Evolutionary conservation across 768 basidiomycete species (phyloP).

Genomic region (Boletus vinaceobasis): DNA sequence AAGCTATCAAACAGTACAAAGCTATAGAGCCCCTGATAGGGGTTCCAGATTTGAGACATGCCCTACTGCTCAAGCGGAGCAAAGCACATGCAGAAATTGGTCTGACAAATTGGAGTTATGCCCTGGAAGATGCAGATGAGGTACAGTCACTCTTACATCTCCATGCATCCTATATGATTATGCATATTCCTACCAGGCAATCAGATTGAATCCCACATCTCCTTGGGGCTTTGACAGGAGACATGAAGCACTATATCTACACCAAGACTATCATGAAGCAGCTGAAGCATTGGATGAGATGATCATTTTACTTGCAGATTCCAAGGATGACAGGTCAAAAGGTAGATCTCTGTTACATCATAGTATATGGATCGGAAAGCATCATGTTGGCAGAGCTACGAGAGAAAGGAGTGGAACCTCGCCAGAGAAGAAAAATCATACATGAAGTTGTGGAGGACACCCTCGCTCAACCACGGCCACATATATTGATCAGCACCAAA

Average conservation of each 20-base stretch:
- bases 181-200: too few relatives aligned
- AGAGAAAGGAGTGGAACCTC: constrained; percentile 2
- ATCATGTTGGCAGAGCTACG: constrained; percentile 4
- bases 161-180: too few relatives aligned
- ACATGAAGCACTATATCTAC: constrained; percentile 4
- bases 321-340: constrained; percentile 2
- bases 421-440: neutral
- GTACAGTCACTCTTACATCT: too few relatives aligned
- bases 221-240: too few relatives aligned
- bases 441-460: neutral
- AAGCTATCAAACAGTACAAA: too few relatives aligned
- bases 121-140: too few relatives aligned
- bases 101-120: too few relatives aligned
- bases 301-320: neutral
- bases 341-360: neutral
- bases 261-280: constrained; percentile 6
- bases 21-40: too few relatives aligned
- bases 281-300: constrained; percentile 12
- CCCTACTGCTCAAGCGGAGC: too few relatives aligned
- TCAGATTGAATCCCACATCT: too few relatives aligned
- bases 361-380: neutral
- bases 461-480: constrained; percentile 2
- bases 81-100: too few relatives aligned
- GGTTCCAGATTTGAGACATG: too few relatives aligned
- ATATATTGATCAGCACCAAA: constrained; percentile 13